Evolutionary conservation across 495 filamentous ascomycete species (phyloP).

Genomic region (Emericellopsis terricola): DNA sequence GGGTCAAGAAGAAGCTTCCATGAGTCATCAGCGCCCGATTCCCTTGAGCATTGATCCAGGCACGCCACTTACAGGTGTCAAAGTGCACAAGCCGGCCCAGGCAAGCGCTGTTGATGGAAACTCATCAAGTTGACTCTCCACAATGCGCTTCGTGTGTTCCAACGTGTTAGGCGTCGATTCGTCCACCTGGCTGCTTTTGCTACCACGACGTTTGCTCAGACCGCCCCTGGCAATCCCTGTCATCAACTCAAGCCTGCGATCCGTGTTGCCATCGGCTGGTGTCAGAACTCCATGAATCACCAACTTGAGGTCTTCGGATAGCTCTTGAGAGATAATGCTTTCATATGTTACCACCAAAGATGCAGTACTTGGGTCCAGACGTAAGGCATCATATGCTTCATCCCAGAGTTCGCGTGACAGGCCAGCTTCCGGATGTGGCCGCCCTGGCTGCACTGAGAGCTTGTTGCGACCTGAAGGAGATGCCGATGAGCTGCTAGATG

Average conservation of each 20-base stretch:
- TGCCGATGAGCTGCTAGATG: background rate
- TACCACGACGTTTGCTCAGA: background rate
- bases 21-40: too few species aligned
- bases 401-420: slow-evolving; percentile 2
- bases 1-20: slow-evolving; percentile 1
- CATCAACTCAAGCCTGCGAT: background rate
- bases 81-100: slow-evolving; percentile 1
- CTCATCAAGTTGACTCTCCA: background rate
- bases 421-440: background rate
- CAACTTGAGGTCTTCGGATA: background rate
- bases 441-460: background rate
- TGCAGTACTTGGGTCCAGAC: background rate
- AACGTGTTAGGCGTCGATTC: background rate
- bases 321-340: slow-evolving; percentile 1
- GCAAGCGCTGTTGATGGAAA: slow-evolving; percentile 1
- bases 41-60: too few species aligned
- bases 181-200: background rate
- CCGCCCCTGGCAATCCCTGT: background rate
- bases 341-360: slow-evolving; percentile 1
- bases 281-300: background rate
- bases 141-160: background rate
- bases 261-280: background rate
- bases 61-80: background rate
- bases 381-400: slow-evolving; percentile 1
- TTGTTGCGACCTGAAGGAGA: background rate